These are phyloP conservation scores for Leccinum broughii DNA, from an alignment of 768 basidiomycete species.

Conservation along the genomic window DNA sequence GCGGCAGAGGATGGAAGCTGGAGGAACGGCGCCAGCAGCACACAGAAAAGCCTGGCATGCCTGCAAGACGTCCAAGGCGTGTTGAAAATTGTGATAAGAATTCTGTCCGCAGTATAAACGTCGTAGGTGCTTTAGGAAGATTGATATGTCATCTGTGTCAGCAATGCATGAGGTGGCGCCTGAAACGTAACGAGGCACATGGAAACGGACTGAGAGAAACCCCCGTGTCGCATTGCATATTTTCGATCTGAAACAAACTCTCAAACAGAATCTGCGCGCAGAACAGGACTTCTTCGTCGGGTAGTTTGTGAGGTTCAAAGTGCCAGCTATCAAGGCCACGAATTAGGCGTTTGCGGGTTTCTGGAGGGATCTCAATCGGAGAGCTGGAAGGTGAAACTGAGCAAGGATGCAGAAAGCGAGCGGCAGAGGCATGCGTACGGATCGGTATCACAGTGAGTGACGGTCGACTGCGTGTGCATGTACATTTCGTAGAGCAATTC, in stretches of 20 bases:
- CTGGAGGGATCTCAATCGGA: constrained; percentile 46
- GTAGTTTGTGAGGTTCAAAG: constrained; percentile 85
- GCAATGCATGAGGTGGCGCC: constrained; percentile 18
- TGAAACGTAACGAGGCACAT: constrained; percentile 21
- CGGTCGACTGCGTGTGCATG: constrained; percentile 70
- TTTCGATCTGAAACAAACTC: constrained; percentile 75
- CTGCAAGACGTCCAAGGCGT: constrained; percentile 95
- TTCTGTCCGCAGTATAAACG: constrained; percentile 88
- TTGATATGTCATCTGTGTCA: constrained; percentile 64
- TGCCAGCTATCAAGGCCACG: constrained; percentile 74
- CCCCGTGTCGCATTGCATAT: constrained; percentile 59
- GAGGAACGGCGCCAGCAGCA: constrained; percentile 78
- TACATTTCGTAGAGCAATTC: constrained; percentile 87
- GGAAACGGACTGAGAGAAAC: constrained; percentile 56
- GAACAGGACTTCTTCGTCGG: constrained; percentile 77
- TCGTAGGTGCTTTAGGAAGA: constrained; percentile 86
- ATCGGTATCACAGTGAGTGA: constrained; percentile 49
- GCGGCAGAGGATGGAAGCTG: constrained; percentile 56
- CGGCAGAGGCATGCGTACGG: constrained; percentile 16
- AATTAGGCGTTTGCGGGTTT: constrained; percentile 64
- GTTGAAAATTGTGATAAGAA: constrained; percentile 97
- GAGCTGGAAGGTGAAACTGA: constrained; percentile 38
- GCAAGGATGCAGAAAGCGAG: background rate
- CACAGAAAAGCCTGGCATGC: constrained; percentile 85
- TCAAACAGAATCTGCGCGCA: constrained; percentile 89